phyloP scores from a whole-genome alignment of 345 rosid species.

The Acer saccharum region DNA sequence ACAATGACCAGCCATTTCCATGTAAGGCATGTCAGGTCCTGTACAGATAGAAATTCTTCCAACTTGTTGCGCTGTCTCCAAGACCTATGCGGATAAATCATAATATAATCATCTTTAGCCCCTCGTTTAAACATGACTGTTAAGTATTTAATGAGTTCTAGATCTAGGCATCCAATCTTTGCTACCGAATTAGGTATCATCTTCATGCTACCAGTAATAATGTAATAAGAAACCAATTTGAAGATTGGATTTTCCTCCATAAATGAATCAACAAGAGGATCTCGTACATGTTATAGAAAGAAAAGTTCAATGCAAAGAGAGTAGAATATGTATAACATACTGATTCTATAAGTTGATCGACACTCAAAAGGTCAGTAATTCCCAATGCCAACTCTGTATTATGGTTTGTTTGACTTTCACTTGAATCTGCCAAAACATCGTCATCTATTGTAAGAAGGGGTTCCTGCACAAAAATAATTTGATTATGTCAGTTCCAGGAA shows the following conservation, averaged over 20 bases:
- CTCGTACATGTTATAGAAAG: constrained; percentile 5
- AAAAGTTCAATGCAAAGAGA: constrained; percentile 1
- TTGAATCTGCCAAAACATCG: constrained; percentile 52
- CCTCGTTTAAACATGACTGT: neutral
- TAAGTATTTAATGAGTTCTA: neutral
- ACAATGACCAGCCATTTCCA: constrained; percentile 84
- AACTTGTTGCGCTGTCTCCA: constrained; percentile 74
- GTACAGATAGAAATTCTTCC: constrained; percentile 75
- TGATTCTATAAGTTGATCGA: constrained; percentile 83
- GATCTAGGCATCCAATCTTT: neutral
- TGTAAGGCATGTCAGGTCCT: constrained; percentile 76
- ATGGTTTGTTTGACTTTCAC: constrained; percentile 42
- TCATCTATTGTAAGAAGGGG: constrained; percentile 50
- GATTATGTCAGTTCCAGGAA: constrained; percentile 20
- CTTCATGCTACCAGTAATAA: neutral
- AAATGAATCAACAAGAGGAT: constrained; percentile 8
- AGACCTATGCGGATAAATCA: constrained; percentile 45
- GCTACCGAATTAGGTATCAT: neutral
- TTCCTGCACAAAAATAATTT: constrained; percentile 37
- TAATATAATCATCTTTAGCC: constrained; percentile 6
- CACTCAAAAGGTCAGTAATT: constrained; percentile 50
- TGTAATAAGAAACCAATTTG: constrained; percentile 7
- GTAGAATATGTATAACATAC: constrained; percentile 37
- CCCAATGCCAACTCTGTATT: constrained; percentile 35
- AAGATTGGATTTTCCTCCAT: neutral